A percentile compares a stretch with the other conserved stretches of the same genome.
Evolutionary conservation across 805 yeast genomes (phyloP).

Genomic region (Sungouiozyma intestinalis): DNA sequence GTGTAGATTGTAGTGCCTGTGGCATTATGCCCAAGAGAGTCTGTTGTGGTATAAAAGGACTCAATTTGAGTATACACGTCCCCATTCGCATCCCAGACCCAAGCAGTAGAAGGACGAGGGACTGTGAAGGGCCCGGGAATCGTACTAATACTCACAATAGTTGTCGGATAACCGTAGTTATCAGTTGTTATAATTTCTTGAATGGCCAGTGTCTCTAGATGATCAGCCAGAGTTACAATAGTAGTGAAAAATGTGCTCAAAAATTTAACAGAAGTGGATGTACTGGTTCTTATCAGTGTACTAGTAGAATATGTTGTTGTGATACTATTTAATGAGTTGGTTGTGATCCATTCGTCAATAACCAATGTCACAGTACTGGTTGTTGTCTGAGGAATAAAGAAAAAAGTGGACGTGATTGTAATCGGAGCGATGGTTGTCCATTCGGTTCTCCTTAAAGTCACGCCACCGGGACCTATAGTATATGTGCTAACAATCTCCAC

Average conservation of each 20-base stretch:
- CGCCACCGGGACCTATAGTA: background rate
- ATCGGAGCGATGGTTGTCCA: background rate
- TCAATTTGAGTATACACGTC: background rate
- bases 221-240: background rate
- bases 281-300: background rate
- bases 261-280: background rate
- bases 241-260: background rate
- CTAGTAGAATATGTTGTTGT: background rate
- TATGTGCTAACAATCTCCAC: background rate
- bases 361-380: background rate
- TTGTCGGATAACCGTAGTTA: background rate
- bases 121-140: background rate
- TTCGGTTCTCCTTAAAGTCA: background rate
- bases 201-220: background rate
- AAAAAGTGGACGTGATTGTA: background rate
- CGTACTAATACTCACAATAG: background rate
- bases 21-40: background rate
- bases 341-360: background rate
- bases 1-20: background rate
- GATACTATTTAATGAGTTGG: background rate
- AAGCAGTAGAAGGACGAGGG: background rate
- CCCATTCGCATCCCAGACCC: background rate
- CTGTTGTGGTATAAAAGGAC: background rate
- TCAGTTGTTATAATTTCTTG: background rate
- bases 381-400: background rate